Conservation (phyloP, 805 yeast species). For the Wickerhamomyces silvicola region DNA sequence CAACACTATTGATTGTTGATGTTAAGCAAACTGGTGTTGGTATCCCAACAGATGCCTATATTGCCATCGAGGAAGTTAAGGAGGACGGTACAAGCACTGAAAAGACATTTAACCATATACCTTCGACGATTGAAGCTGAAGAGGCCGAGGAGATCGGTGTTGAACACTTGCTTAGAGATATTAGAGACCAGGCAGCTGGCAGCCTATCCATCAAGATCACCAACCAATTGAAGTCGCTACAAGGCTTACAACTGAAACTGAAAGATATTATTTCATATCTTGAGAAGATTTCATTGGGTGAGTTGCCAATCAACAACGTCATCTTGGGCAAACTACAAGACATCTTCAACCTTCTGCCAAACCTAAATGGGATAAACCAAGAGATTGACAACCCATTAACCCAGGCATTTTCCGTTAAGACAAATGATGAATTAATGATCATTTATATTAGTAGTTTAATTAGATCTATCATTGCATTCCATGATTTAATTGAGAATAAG, state of each 20-base stretch:
- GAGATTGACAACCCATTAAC: conserved; percentile 62
- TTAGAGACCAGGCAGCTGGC: conserved; percentile 95
- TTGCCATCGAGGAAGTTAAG: conserved; percentile 90
- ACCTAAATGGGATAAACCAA: conserved; percentile 52
- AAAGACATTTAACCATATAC: conserved; percentile 87
- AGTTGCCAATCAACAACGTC: conserved; percentile 82
- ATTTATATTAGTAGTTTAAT: conserved; percentile 85
- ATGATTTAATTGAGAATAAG: conserved; percentile 93
- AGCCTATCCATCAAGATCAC: conserved; percentile 81
- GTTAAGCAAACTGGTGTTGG: conserved; percentile 79
- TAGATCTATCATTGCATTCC: conserved; percentile 92
- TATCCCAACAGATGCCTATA: conserved; percentile 92
- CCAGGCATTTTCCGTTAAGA: conserved; percentile 81
- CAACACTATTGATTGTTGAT: conserved; percentile 84
- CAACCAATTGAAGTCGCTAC: conserved; percentile 79
- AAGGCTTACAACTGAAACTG: conserved; percentile 77
- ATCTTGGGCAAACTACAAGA: conserved; percentile 92
- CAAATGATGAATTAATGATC: conserved; percentile 95
- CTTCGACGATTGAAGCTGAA: conserved; percentile 90
- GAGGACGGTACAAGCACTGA: conserved; percentile 94
- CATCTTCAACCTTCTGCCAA: conserved; percentile 88
- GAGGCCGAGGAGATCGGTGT: conserved; percentile 99
- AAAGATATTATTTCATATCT: conserved; percentile 73
- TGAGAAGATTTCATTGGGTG: conserved; percentile 60
- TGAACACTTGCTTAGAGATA: conserved; percentile 90